Conservation (phyloP, 495 filamentous ascomycete species). For the Penicillium longicatenatum region DNA sequence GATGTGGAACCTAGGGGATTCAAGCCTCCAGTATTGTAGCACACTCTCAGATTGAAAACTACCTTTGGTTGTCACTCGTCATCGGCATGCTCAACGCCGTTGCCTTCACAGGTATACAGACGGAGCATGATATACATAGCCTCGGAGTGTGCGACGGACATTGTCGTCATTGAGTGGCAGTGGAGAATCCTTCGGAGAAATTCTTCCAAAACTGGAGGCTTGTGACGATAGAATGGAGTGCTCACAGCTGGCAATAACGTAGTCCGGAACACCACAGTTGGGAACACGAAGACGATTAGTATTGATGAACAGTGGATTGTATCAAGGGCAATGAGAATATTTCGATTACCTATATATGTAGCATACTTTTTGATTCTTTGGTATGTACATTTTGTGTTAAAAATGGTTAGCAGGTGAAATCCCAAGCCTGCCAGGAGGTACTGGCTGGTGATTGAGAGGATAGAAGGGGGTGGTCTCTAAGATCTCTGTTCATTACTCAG, state of each 20-base stretch:
- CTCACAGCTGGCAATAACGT: too few relatives aligned
- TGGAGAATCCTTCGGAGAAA: too few relatives aligned
- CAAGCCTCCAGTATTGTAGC: not conserved
- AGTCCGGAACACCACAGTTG: too few relatives aligned
- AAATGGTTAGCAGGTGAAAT: not conserved
- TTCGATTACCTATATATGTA: not conserved
- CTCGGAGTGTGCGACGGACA: constrained; percentile 33
- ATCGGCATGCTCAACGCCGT: constrained; percentile 39
- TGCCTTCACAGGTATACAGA: constrained; percentile 34
- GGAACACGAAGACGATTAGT: not conserved
- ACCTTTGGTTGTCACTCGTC: constrained; percentile 40
- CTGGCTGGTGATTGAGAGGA: not conserved
- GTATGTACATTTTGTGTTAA: constrained; percentile 4
- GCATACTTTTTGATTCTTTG: not conserved
- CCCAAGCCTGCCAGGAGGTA: not conserved
- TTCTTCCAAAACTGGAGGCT: not conserved
- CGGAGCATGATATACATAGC: constrained; percentile 30
- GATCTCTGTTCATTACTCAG: constrained; percentile 55
- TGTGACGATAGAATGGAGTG: not conserved
- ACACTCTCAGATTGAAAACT: constrained; percentile 42
- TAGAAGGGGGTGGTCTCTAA: constrained; percentile 27
- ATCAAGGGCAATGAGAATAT: not conserved
- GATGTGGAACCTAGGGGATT: not conserved
- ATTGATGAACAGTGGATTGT: not conserved
- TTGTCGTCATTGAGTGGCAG: constrained; percentile 35